These are phyloP conservation scores for Talaromyces atroroseus DNA, from an alignment of 2,329 filamentous ascomycete genomes.

Conservation along the genomic window DNA sequence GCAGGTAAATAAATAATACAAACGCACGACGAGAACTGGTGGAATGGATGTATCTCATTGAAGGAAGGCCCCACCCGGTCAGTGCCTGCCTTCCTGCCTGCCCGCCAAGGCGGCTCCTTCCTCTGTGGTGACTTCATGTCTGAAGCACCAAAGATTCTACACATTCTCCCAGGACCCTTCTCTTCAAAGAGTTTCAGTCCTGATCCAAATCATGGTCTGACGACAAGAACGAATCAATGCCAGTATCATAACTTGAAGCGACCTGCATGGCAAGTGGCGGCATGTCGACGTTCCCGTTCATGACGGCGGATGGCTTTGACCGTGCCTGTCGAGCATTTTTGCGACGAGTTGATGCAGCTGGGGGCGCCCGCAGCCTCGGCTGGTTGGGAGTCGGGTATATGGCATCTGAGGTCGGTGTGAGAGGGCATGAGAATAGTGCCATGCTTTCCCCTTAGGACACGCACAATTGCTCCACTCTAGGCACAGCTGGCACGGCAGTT, in stretches of 20 bases:
- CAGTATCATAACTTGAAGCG: too few relatives aligned
- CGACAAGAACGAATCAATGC: too few relatives aligned
- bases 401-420: constrained; percentile 24
- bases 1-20: not conserved
- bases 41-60: too few relatives aligned
- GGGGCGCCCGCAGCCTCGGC: constrained; percentile 50
- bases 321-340: constrained; percentile 58
- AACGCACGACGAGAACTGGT: too few relatives aligned
- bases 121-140: not conserved
- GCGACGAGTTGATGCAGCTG: constrained; percentile 48
- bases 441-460: not conserved
- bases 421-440: not conserved
- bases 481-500: not conserved
- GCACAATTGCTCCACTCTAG: constrained; percentile 8
- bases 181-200: not conserved
- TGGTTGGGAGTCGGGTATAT: constrained; percentile 32
- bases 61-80: too few relatives aligned
- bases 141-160: too few relatives aligned
- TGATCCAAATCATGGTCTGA: too few relatives aligned
- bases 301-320: constrained; percentile 58
- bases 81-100: not conserved
- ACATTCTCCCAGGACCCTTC: too few relatives aligned
- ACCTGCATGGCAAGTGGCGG: constrained; percentile 6
- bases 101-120: not conserved
- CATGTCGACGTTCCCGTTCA: constrained; percentile 51